Percentiles rank a stretch among this genome's conserved stretches.
These are phyloP conservation scores for Arthroderma sp. DNA, from an alignment of 2,329 filamentous ascomycete genomes.

Conservation along the genomic window DNA sequence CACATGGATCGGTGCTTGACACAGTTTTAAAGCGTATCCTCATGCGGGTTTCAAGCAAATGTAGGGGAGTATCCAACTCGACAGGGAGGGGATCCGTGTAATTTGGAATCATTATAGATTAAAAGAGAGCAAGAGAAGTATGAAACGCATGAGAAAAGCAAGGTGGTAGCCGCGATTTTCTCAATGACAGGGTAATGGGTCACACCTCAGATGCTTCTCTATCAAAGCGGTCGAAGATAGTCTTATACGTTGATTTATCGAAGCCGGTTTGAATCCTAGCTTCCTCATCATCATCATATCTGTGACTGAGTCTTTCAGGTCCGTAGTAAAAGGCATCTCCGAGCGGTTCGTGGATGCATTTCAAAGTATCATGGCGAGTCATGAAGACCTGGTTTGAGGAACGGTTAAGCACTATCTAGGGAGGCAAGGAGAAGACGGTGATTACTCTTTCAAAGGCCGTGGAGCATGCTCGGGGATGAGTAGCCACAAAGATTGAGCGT, in stretches of 20 bases:
- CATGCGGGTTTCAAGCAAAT: neutral
- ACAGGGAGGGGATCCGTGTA: neutral
- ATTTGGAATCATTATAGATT: neutral
- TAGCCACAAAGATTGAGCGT: conserved; percentile 72
- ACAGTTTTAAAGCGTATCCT: neutral
- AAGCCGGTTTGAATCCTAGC: conserved; percentile 34
- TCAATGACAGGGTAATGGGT: conserved; percentile 24
- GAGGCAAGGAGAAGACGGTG: neutral
- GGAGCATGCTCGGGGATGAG: conserved; percentile 88
- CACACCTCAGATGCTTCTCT: conserved; percentile 61
- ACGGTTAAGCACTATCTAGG: neutral
- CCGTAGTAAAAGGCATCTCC: conserved; percentile 95
- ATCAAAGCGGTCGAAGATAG: conserved; percentile 65
- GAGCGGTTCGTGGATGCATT: conserved; percentile 89
- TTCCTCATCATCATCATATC: conserved; percentile 60
- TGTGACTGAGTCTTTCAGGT: conserved; percentile 68
- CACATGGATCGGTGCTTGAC: neutral
- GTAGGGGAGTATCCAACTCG: neutral
- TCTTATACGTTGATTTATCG: conserved; percentile 36
- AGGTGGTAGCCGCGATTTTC: conserved; percentile 11
- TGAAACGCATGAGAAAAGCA: conserved; percentile 17
- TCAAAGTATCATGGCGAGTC: conserved; percentile 70
- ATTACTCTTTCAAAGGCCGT: conserved; percentile 88
- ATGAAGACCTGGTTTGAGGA: conserved; percentile 65
- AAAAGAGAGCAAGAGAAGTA: conserved; percentile 6